Percentiles rank a stretch among this genome's conserved stretches.
These are phyloP conservation scores for Simplicillium sp. DNA, from an alignment of 2,329 filamentous ascomycete genomes.

Conservation along the genomic window DNA sequence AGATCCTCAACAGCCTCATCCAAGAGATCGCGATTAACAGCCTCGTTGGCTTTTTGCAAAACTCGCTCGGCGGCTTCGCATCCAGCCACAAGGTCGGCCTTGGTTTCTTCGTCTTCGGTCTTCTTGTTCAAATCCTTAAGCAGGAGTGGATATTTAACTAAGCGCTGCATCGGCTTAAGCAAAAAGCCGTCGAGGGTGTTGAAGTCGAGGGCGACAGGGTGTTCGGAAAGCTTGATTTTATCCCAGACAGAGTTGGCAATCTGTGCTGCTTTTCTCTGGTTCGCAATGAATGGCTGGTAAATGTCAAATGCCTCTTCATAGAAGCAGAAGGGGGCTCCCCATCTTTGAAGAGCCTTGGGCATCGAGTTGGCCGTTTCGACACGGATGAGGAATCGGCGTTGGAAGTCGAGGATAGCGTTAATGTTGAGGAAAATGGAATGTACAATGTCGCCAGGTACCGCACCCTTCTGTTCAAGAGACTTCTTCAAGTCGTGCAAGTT, in stretches of 20 bases:
- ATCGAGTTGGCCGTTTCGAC: conserved; percentile 92
- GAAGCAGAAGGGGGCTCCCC: conserved; percentile 83
- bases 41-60: conserved; percentile 77
- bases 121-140: conserved; percentile 87
- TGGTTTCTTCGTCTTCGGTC: conserved; percentile 61
- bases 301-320: conserved; percentile 85
- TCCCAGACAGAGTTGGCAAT: conserved; percentile 80
- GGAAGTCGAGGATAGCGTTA: conserved; percentile 89
- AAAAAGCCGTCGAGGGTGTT: conserved; percentile 87
- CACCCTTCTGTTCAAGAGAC: conserved; percentile 75
- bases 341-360: conserved; percentile 68
- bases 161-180: conserved; percentile 89
- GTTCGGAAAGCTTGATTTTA: conserved; percentile 69
- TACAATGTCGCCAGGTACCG: conserved; percentile 79
- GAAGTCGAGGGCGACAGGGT: conserved; percentile 74
- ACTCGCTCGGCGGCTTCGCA: conserved; percentile 77
- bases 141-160: conserved; percentile 89
- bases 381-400: conserved; percentile 86
- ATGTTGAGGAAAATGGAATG: conserved; percentile 96
- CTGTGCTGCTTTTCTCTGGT: conserved; percentile 82
- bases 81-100: conserved; percentile 63
- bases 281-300: conserved; percentile 95
- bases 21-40: conserved; percentile 79
- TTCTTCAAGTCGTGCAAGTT: conserved; percentile 90
- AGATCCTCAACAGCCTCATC: conserved; percentile 78